phyloP scores from a whole-genome alignment of 169 alveolate species.

The Eimeria acervulina region DNA sequence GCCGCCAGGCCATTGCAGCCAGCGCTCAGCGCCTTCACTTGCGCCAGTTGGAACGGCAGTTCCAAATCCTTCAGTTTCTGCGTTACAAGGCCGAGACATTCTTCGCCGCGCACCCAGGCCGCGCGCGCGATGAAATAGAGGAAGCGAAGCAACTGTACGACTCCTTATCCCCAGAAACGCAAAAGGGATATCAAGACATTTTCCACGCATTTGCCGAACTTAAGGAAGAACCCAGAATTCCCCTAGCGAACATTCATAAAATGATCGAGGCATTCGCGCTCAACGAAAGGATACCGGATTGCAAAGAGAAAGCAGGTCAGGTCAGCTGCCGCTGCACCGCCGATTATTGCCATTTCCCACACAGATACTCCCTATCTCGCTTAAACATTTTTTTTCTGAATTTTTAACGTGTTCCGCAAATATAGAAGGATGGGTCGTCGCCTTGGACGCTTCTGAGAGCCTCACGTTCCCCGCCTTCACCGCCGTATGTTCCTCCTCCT shows the following conservation, averaged over 20 bases:
- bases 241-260: constrained; percentile 28
- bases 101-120: constrained; percentile 70
- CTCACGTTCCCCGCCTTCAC: constrained; percentile 70
- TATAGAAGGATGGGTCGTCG: constrained; percentile 56
- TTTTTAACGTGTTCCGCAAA: neutral
- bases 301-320: constrained; percentile 72
- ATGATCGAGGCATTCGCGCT: constrained; percentile 66
- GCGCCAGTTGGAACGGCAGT: constrained; percentile 60
- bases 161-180: constrained; percentile 28
- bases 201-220: constrained; percentile 74
- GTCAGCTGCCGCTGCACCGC: neutral
- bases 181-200: constrained; percentile 75
- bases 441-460: constrained; percentile 43
- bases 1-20: constrained; percentile 68
- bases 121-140: constrained; percentile 54
- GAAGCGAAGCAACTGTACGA: constrained; percentile 72
- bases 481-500: neutral
- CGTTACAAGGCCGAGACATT: constrained; percentile 71
- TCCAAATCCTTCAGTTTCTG: constrained; percentile 66
- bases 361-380: neutral
- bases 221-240: constrained; percentile 30
- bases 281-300: constrained; percentile 75
- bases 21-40: constrained; percentile 61
- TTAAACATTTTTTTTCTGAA: neutral
- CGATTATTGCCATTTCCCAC: neutral